These are phyloP conservation scores for Saccharomycopsis sp. DNA, from an alignment of 805 yeast species.

Conservation along the genomic window DNA sequence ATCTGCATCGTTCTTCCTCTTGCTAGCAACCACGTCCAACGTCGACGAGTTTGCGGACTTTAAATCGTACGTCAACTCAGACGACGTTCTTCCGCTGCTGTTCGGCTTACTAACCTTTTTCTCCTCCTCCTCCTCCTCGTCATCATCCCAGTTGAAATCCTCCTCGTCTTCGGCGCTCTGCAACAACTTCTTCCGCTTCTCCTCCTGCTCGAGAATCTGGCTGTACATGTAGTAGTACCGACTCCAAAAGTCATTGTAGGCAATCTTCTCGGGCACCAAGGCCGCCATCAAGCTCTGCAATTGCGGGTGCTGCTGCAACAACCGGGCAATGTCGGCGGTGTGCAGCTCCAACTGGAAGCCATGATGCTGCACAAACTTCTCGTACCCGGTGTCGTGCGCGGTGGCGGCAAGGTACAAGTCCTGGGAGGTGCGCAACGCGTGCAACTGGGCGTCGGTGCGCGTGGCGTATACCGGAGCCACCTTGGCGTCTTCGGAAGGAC, in stretches of 20 bases:
- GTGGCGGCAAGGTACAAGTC: constrained; percentile 33
- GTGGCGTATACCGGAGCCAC: constrained; percentile 35
- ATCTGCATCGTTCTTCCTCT: constrained; percentile 24
- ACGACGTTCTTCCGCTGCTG: constrained; percentile 27
- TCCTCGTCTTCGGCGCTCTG: constrained; percentile 39
- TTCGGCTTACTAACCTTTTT: background rate
- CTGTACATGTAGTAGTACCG: constrained; percentile 50
- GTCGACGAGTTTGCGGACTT: constrained; percentile 31
- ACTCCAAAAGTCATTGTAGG: constrained; percentile 65
- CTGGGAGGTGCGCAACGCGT: constrained; percentile 42
- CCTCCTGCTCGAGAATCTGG: constrained; percentile 52
- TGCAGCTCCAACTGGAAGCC: constrained; percentile 35
- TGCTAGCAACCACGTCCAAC: constrained; percentile 26
- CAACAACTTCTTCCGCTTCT: constrained; percentile 54
- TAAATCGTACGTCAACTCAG: constrained; percentile 34
- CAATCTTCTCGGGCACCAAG: constrained; percentile 56
- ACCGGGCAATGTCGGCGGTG: constrained; percentile 41
- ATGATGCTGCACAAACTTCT: constrained; percentile 31
- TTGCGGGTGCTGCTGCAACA: constrained; percentile 41
- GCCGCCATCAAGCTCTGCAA: constrained; percentile 47
- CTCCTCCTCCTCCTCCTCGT: constrained; percentile 25
- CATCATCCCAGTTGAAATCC: constrained; percentile 31
- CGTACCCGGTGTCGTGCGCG: constrained; percentile 29
- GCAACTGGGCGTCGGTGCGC: constrained; percentile 56
- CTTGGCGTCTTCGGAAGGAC: constrained; percentile 31